Evolutionary conservation across 768 basidiomycete genomes (phyloP), one percentile per base, ranked within the genome.

Genomic region (Auriscalpium vulgare): DNA sequence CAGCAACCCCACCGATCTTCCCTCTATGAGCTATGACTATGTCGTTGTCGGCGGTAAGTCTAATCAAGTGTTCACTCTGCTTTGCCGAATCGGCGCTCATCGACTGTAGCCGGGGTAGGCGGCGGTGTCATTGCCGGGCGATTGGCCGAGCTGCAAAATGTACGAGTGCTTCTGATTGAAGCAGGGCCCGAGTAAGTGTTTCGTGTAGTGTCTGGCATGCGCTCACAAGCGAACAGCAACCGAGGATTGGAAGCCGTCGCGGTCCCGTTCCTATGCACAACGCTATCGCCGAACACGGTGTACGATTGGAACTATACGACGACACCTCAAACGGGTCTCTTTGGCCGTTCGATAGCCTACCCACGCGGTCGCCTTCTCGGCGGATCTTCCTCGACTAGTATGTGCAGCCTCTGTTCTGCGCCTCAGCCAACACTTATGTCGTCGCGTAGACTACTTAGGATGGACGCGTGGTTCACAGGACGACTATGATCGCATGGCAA

Each of bases 401-500:
- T n/a, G 54, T 6, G 17, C 36, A 10, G 4, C 23, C 23, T 29
- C 23, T 29, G 23, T 5, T 29, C 23, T 16, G 11, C 16, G 40
- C 35, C 23, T 34, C 37, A 16, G 17, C 7, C 9, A 8, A 8
- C 38, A 37, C 19, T 44, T 13, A 53, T 19, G 19, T 53, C 51
- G 13, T 37, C 19, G 37, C 4, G 3, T 23, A 67, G 67, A 70
- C 50, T 57, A 63, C 29, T 47, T 68, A 60, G 54, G 59, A 3
- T 70, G 65, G 54, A 65, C 63, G 16, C 64, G 68, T 11, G 65
- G 66, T 13, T 61, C 68, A 0, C 37, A 52, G 10, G 65, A 66
- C 29, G 64, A 67, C 49, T 69, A 51, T 46, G 57, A 71, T 52
- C 59, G 60, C 5, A 62, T 50, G 14, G 69, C 69, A 2, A 38